Percentiles rank a stretch among this genome's conserved stretches.
These are phyloP conservation scores for Kodamaea leandrae DNA, from an alignment of 805 yeast genomes.

Conservation along the genomic window DNA sequence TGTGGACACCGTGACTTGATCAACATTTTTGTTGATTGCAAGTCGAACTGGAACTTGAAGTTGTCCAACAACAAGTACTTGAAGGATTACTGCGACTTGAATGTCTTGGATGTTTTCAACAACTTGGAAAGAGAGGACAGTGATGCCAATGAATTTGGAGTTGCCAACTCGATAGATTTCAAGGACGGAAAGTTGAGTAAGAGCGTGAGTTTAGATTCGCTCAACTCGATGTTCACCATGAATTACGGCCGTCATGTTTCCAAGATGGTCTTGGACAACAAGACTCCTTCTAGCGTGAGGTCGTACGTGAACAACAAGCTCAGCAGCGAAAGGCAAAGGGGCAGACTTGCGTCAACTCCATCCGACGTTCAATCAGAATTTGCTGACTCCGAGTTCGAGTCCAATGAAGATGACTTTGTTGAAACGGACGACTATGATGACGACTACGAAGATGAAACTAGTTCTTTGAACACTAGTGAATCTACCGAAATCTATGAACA, in stretches of 20 bases:
- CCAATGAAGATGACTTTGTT: slow-evolving; percentile 26
- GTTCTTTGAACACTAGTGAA: slow-evolving; percentile 2
- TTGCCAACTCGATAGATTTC: slow-evolving; percentile 3
- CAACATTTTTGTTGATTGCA: slow-evolving; percentile 57
- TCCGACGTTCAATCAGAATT: slow-evolving; percentile 19
- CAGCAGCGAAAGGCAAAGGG: not conserved
- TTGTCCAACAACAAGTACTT: slow-evolving; percentile 48
- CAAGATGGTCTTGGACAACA: slow-evolving; percentile 33
- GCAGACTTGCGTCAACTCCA: not conserved
- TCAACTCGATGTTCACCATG: slow-evolving; percentile 39
- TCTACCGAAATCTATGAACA: not conserved
- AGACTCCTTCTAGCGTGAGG: slow-evolving; percentile 1
- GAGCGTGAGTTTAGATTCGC: slow-evolving; percentile 37
- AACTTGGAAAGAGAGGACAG: slow-evolving; percentile 19
- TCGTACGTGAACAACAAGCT: slow-evolving; percentile 10
- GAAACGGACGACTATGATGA: slow-evolving; percentile 31
- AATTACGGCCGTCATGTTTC: slow-evolving; percentile 41
- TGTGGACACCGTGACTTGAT: slow-evolving; percentile 70
- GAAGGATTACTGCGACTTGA: slow-evolving; percentile 44
- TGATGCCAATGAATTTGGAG: slow-evolving; percentile 10
- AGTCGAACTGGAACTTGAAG: slow-evolving; percentile 54
- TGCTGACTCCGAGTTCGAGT: slow-evolving; percentile 37
- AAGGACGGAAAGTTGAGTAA: slow-evolving; percentile 23
- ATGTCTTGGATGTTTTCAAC: slow-evolving; percentile 42
- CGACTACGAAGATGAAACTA: slow-evolving; percentile 16